Conservation (phyloP, 306 rosid genomes). For the Fragaria iinumae region DNA sequence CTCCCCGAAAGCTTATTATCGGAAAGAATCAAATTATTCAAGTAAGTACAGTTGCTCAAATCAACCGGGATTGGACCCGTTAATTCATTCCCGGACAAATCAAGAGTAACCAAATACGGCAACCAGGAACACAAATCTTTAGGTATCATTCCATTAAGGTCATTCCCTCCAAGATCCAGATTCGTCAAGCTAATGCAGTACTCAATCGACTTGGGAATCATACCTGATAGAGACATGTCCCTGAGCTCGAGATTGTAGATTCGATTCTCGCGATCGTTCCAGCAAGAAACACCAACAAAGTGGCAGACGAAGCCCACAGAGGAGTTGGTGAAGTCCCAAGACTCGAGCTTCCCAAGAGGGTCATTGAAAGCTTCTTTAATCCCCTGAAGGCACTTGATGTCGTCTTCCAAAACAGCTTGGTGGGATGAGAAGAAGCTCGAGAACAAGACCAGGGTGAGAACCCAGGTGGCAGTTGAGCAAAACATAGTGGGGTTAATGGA, state of each 20-base stretch:
- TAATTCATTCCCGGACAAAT: slow-evolving; percentile 55
- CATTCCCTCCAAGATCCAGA: slow-evolving; percentile 65
- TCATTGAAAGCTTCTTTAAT: slow-evolving; percentile 38
- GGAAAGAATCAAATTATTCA: slow-evolving; percentile 54
- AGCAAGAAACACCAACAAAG: slow-evolving; percentile 64
- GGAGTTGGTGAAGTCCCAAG: slow-evolving; percentile 63
- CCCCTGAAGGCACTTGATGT: slow-evolving; percentile 57
- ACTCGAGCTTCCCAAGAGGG: slow-evolving; percentile 26
- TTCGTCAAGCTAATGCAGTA: slow-evolving; percentile 58
- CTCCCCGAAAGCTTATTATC: slow-evolving; percentile 56
- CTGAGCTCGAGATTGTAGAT: slow-evolving; percentile 46
- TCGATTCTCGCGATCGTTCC: slow-evolving; percentile 79
- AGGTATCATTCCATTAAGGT: slow-evolving; percentile 52
- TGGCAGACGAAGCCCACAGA: slow-evolving; percentile 60
- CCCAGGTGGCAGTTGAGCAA: neutral
- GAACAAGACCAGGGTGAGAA: slow-evolving; percentile 12
- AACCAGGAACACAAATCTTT: slow-evolving; percentile 63
- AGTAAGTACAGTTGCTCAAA: slow-evolving; percentile 50
- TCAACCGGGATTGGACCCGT: slow-evolving; percentile 55
- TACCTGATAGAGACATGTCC: slow-evolving; percentile 54
- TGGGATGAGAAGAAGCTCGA: slow-evolving; percentile 24
- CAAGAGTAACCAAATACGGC: slow-evolving; percentile 58
- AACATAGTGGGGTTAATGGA: slow-evolving; percentile 7
- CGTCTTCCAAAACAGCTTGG: slow-evolving; percentile 43
- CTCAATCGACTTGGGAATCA: slow-evolving; percentile 49